Conservation (phyloP, 139 green algal species). For the Volvox reticuliferus region DNA sequence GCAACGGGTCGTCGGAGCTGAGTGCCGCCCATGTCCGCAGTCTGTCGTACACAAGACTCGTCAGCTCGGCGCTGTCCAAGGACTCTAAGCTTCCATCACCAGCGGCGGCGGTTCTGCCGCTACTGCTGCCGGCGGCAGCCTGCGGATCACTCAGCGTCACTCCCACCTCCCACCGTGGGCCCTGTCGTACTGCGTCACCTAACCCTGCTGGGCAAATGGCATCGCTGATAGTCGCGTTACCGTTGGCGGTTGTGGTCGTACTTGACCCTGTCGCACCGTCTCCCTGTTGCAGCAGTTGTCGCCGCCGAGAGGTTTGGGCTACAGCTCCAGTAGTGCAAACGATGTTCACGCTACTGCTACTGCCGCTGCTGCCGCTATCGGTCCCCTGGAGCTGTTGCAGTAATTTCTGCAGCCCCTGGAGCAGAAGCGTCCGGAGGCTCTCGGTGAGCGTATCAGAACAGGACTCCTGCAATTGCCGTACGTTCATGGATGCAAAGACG, state of each 20-base stretch:
- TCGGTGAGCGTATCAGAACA: not conserved
- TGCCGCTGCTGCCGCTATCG: not conserved
- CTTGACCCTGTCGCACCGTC: not conserved
- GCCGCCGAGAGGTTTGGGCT: not conserved
- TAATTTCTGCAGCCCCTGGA: not conserved
- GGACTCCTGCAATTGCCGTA: not conserved
- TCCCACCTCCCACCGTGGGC: no score
- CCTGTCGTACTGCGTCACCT: not conserved
- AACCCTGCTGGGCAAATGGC: not conserved
- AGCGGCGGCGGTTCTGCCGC: not conserved
- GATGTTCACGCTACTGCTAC: not conserved
- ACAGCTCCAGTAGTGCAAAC: not conserved
- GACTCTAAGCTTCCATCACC: no score
- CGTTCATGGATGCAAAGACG: no score
- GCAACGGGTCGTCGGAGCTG: conserved; percentile 8
- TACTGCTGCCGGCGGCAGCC: not conserved
- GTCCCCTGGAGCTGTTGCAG: not conserved
- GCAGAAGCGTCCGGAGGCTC: not conserved
- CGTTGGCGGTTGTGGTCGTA: not conserved
- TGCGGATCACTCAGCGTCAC: no score
- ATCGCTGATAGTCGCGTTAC: not conserved
- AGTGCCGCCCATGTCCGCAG: not conserved
- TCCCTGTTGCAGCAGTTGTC: no score
- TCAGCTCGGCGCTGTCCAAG: not conserved
- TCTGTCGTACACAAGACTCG: not conserved